Percentiles rank a stretch among this genome's conserved stretches.
phyloP scores from a whole-genome alignment of 2,329 filamentous ascomycete species.

The Xylariaceae sp. region DNA sequence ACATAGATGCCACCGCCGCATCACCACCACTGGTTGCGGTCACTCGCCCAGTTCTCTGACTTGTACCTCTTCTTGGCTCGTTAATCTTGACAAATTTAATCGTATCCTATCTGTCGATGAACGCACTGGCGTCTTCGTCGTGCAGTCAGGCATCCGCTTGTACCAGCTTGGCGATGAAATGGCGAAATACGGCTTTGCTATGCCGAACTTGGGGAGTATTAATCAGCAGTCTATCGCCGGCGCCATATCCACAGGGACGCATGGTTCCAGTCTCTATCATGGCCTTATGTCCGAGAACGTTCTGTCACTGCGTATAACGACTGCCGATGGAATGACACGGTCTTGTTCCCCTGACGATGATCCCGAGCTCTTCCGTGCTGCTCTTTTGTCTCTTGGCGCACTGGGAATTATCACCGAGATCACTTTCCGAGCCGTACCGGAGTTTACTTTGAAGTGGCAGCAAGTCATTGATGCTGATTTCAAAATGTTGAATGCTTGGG shows the following conservation, averaged over 20 bases:
- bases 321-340: conserved; percentile 78
- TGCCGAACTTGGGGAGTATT: conserved; percentile 94
- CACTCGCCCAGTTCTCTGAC: conserved; percentile 94
- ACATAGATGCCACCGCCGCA: conserved; percentile 76
- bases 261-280: conserved; percentile 84
- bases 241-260: conserved; percentile 90
- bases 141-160: conserved; percentile 89
- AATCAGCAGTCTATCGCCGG: conserved; percentile 93
- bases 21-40: conserved; percentile 86
- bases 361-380: conserved; percentile 83
- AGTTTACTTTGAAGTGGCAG: conserved; percentile 85
- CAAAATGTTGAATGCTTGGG: conserved; percentile 74
- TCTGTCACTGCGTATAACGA: conserved; percentile 75
- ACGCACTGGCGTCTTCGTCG: conserved; percentile 69
- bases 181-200: conserved; percentile 76
- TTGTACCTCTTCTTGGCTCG: conserved; percentile 90
- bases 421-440: conserved; percentile 79
- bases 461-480: conserved; percentile 77
- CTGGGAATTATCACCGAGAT: conserved; percentile 91
- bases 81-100: conserved; percentile 88
- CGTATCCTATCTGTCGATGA: conserved; percentile 73
- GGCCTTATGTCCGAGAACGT: conserved; percentile 85
- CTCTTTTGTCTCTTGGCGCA: conserved; percentile 84
- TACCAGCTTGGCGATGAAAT: conserved; percentile 75
- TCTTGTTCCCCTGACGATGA: conserved; percentile 73